These are phyloP conservation scores for Novymonas esmeraldas DNA, from an alignment of 208 protist genomes.

Conservation along the genomic window DNA sequence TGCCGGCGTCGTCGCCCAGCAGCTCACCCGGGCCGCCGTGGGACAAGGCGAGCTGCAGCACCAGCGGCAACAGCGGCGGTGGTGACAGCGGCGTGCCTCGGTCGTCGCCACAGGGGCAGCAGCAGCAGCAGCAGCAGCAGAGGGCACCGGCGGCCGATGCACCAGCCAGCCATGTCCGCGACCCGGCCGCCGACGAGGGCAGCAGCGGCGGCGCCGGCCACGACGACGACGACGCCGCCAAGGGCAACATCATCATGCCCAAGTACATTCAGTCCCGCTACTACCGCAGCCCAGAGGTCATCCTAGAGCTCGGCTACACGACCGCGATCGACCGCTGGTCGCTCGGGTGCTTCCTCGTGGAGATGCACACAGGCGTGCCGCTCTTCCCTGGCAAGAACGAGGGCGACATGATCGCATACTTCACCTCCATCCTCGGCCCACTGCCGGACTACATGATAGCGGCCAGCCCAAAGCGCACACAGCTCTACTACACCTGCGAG, in stretches of 20 bases:
- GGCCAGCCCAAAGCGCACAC: slow-evolving; percentile 57
- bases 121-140: slow-evolving; percentile 7
- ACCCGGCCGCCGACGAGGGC: not conserved
- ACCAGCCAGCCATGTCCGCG: not conserved
- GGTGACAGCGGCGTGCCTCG: not conserved
- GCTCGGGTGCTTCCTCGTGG: slow-evolving; percentile 98
- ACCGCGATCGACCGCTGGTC: slow-evolving; percentile 98
- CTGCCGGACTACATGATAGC: slow-evolving; percentile 82
- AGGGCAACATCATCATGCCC: slow-evolving; percentile 27
- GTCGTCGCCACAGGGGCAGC: slow-evolving; percentile 47
- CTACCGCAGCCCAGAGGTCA: slow-evolving; percentile 98
- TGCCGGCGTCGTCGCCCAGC: slow-evolving; percentile 29
- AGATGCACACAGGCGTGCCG: slow-evolving; percentile 97
- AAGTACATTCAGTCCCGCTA: slow-evolving; percentile 96
- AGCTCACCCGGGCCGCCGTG: slow-evolving; percentile 20
- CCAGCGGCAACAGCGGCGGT: not conserved
- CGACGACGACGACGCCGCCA: not conserved
- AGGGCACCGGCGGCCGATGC: slow-evolving; percentile 6
- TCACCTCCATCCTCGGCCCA: slow-evolving; percentile 82
- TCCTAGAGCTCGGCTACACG: slow-evolving; percentile 96
- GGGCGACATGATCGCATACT: slow-evolving; percentile 94
- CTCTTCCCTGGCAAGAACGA: slow-evolving; percentile 96
- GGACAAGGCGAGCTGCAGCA: slow-evolving; percentile 2
- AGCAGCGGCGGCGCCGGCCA: not conserved
- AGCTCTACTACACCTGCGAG: slow-evolving; percentile 46